Evolutionary conservation across 495 filamentous ascomycete genomes (phyloP), one percentile per base, ranked within the genome.

Genomic region (Lophiotrema nucula): DNA sequence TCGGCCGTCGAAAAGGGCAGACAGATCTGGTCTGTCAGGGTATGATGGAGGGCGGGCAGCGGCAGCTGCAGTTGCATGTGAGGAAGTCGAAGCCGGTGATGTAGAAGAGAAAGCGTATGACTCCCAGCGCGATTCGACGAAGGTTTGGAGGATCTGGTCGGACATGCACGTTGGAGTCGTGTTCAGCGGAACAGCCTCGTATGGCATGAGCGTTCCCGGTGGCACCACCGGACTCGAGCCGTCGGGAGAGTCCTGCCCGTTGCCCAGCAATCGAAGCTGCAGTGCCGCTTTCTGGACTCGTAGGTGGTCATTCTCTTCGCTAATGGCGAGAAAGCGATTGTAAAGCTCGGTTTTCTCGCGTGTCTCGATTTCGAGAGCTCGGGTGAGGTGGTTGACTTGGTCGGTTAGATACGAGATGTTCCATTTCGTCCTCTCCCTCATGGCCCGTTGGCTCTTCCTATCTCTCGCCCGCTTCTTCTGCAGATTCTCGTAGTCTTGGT

Each of bases 101-200:
- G n/a, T n/a, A n/a, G n/a, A n/a, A n/a, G n/a, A n/a, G 21, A 43
- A 44, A 4, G 31, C 38, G 18, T 51, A 52, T 22, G 46, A 31
- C 27, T 58, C 56, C 46, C 39, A 52, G 8, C 56, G 2, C 11
- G 26, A 39, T 19, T 58, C 56, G 5, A 52, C 56, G 27, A 58
- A 51, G 4, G 46, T 58, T 18, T 58, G 56, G 27, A 58, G 38
- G n/a, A 58, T 58, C 39, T 52, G 56, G 27, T 52, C 56, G 31
- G n/a, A 23, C 56, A 52, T 58, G 33, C 8, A n/a, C 5, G 46
- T 51, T 26, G 56, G 35, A 16, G 18, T 39, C 18, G 56, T 58
- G 39, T 58, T 58, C 35, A 44, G 23, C 8, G 56, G 56, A 23
- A 58, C 42, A 6, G 46, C 33, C 46, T 58, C 56, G 25, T 44